phyloP scores from a whole-genome alignment of 2,329 filamentous ascomycete species.

The Alternaria sp. region DNA sequence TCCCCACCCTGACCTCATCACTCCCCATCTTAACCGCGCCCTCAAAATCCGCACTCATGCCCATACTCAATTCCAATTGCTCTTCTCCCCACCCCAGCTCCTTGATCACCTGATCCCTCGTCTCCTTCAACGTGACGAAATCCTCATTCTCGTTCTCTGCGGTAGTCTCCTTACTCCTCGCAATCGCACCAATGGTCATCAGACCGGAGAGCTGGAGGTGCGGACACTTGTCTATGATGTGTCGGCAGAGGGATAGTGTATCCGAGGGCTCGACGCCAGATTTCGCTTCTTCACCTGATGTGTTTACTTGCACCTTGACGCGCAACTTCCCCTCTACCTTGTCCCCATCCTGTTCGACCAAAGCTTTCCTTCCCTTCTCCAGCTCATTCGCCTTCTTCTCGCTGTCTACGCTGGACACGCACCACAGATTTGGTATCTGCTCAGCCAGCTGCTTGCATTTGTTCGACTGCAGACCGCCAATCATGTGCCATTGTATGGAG shows the following conservation, averaged over 20 bases:
- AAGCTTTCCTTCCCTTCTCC: conserved; percentile 74
- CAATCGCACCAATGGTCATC: conserved; percentile 98
- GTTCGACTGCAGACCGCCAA: conserved; percentile 90
- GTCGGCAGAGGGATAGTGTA: conserved; percentile 71
- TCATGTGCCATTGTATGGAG: conserved; percentile 92
- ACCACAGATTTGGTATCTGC: conserved; percentile 87
- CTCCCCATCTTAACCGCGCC: conserved; percentile 84
- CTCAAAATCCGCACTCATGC: conserved; percentile 97
- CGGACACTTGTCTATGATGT: conserved; percentile 75
- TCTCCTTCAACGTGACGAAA: conserved; percentile 73
- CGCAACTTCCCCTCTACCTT: conserved; percentile 57
- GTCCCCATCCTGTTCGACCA: conserved; percentile 49
- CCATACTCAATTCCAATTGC: conserved; percentile 92
- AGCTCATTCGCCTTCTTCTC: conserved; percentile 86
- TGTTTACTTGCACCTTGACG: conserved; percentile 95
- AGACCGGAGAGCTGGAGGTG: conserved; percentile 79
- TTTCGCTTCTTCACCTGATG: conserved; percentile 85
- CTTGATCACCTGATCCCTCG: conserved; percentile 72
- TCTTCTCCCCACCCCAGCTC: conserved; percentile 65
- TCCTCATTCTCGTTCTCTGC: conserved; percentile 89
- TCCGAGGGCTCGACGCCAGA: conserved; percentile 77
- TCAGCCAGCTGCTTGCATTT: conserved; percentile 88
- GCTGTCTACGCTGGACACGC: conserved; percentile 88
- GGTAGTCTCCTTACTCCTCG: conserved; percentile 75
- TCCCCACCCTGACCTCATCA: conserved; percentile 88